Conservation (phyloP, 2,329 filamentous ascomycete species). For the Fusarium liriodendri region DNA sequence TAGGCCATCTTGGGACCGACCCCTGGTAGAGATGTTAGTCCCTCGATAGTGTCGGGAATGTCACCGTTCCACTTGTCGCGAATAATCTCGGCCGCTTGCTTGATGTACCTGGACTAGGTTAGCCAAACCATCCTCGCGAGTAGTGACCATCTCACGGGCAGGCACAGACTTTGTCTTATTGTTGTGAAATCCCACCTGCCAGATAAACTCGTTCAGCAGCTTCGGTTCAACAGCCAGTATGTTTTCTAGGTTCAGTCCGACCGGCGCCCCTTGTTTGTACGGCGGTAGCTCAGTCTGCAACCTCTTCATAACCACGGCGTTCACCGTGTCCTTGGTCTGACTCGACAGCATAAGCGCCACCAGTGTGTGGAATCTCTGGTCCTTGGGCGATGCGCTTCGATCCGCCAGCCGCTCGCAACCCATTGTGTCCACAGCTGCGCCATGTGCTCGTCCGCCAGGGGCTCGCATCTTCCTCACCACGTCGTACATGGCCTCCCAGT, state of each 20-base stretch:
- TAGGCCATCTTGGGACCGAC: slow-evolving; percentile 97
- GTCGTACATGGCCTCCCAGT: slow-evolving; percentile 87
- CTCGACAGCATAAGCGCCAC: slow-evolving; percentile 90
- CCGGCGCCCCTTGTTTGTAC: slow-evolving; percentile 54
- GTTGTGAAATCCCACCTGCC: slow-evolving; percentile 92
- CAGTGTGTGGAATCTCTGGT: slow-evolving; percentile 85
- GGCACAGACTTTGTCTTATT: slow-evolving; percentile 78
- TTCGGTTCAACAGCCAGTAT: slow-evolving; percentile 77
- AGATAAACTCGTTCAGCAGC: slow-evolving; percentile 78
- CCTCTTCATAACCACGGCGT: slow-evolving; percentile 82
- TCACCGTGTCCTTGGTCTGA: slow-evolving; percentile 94
- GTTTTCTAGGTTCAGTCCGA: slow-evolving; percentile 78
- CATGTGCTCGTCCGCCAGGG: slow-evolving; percentile 63
- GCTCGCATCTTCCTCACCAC: slow-evolving; percentile 81
- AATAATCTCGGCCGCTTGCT: slow-evolving; percentile 78
- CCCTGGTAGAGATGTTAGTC: slow-evolving; percentile 81
- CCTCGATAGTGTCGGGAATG: slow-evolving; percentile 82
- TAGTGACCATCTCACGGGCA: background rate
- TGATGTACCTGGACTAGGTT: slow-evolving; percentile 66
- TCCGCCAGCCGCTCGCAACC: slow-evolving; percentile 85
- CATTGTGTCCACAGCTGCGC: slow-evolving; percentile 97
- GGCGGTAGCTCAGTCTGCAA: slow-evolving; percentile 80
- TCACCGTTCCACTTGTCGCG: slow-evolving; percentile 77
- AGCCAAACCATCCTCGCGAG: slow-evolving; percentile 16
- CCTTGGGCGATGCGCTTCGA: slow-evolving; percentile 58